Evolutionary conservation across 371 early-diverging fungal genomes (phyloP).

Genomic region (Funneliformis caledonium): DNA sequence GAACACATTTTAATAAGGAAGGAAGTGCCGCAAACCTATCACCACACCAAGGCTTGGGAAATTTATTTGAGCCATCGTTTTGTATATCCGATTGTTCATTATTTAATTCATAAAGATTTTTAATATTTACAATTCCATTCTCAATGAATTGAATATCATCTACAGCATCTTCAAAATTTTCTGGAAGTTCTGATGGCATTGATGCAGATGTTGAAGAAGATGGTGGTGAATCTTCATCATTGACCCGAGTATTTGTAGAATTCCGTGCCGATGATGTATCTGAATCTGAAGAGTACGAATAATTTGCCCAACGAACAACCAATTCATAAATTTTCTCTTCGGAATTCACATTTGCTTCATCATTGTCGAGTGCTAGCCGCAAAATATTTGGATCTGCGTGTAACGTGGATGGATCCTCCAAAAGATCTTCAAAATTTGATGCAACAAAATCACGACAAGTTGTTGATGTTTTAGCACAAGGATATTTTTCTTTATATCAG

Average conservation of each 20-base stretch:
- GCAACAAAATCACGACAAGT: slow-evolving; percentile 53
- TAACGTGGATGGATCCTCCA: slow-evolving; percentile 50
- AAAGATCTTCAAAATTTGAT: slow-evolving; percentile 48
- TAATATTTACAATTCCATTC: slow-evolving; percentile 24
- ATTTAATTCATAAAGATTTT: slow-evolving; percentile 40
- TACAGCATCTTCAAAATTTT: slow-evolving; percentile 42
- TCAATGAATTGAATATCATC: not conserved
- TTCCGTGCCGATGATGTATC: not conserved
- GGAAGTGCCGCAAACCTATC: slow-evolving; percentile 45
- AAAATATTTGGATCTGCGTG: slow-evolving; percentile 56
- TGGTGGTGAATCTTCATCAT: not conserved
- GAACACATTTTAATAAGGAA: slow-evolving; percentile 54
- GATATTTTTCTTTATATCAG: slow-evolving; percentile 43
- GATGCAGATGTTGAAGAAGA: slow-evolving; percentile 1
- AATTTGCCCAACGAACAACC: slow-evolving; percentile 57
- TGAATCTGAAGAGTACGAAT: slow-evolving; percentile 27
- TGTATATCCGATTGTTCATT: not conserved
- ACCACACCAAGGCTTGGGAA: slow-evolving; percentile 34
- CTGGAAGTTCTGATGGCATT: slow-evolving; percentile 38
- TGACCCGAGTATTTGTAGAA: not conserved
- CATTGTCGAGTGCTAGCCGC: slow-evolving; percentile 54
- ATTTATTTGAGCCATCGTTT: not conserved
- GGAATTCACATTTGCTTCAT: slow-evolving; percentile 51
- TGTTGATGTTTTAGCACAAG: slow-evolving; percentile 49
- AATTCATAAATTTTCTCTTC: slow-evolving; percentile 59